Conservation (phyloP, 1,284 basidiomycete species). For the Tylopilus sp. region DNA sequence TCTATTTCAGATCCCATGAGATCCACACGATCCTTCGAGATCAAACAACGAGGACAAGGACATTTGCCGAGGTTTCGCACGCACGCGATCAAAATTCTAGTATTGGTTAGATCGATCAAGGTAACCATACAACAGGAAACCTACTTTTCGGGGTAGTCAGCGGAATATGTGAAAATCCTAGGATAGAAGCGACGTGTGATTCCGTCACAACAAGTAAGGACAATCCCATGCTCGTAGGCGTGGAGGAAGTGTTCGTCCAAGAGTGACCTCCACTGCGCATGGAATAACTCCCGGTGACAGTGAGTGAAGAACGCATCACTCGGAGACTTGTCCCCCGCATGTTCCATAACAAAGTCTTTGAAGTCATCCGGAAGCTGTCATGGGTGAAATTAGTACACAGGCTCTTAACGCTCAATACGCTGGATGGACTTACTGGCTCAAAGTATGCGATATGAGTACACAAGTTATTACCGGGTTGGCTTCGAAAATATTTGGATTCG, state of each 20-base stretch:
- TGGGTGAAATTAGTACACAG: not conserved
- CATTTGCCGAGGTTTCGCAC: conserved; percentile 24
- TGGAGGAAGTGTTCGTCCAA: conserved; percentile 41
- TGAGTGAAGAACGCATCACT: not conserved
- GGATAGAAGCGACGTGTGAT: conserved; percentile 37
- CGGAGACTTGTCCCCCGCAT: not conserved
- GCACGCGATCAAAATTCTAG: conserved; percentile 27
- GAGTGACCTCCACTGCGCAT: conserved; percentile 15
- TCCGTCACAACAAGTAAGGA: conserved; percentile 41
- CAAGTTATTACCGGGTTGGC: not conserved
- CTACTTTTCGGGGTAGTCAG: conserved; percentile 42
- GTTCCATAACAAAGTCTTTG: not conserved
- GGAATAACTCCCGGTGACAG: not conserved
- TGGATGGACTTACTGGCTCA: not conserved
- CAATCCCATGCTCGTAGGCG: conserved; percentile 43
- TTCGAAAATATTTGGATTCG: not conserved
- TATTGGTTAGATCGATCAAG: no score
- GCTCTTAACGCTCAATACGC: no score
- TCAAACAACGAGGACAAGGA: conserved; percentile 20
- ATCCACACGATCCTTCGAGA: conserved; percentile 35
- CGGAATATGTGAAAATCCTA: conserved; percentile 45
- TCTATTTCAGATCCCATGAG: not conserved
- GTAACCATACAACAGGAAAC: no score
- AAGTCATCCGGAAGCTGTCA: not conserved
- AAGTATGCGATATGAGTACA: not conserved